Percentiles rank a stretch among this genome's conserved stretches.
Evolutionary conservation across 306 rosid species (phyloP).

Genomic region (Hylodesmum podocarpum): DNA sequence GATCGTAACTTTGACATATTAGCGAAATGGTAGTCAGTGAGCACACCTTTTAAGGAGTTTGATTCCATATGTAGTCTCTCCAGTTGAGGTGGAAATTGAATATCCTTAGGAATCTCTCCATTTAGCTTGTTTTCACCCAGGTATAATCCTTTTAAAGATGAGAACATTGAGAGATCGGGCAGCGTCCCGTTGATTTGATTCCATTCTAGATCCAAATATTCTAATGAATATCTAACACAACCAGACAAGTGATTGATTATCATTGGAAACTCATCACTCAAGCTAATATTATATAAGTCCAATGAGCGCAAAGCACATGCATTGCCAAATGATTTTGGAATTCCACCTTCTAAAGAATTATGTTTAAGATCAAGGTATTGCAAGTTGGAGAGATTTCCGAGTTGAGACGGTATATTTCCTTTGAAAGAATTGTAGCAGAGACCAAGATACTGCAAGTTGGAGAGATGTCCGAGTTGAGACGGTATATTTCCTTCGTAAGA

Average conservation of each 20-base stretch:
- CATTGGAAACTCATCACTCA: not conserved
- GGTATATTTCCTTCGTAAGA: not conserved
- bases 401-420: constrained; percentile 13
- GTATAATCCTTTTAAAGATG: not conserved
- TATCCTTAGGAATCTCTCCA: not conserved
- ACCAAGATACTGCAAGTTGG: constrained; percentile 26
- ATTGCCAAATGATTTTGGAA: not conserved
- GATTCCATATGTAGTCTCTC: not conserved
- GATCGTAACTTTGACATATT: not conserved
- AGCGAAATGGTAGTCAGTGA: not conserved
- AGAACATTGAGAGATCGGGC: not conserved
- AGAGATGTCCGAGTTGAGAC: constrained; percentile 31
- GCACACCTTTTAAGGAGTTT: constrained; percentile 5
- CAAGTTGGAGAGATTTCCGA: not conserved
- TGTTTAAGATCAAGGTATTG: too few species aligned
- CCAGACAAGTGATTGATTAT: not conserved
- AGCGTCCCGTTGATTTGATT: constrained; percentile 15
- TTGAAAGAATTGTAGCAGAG: not conserved
- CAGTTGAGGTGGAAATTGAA: not conserved
- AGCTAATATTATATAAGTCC: not conserved
- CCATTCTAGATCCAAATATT: not conserved
- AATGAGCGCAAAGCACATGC: not conserved
- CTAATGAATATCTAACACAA: not conserved
- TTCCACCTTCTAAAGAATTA: not conserved
- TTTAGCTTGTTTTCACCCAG: not conserved